Evolutionary conservation across 1,284 basidiomycete species (phyloP).

Genomic region (Ustilago shanxiensis): DNA sequence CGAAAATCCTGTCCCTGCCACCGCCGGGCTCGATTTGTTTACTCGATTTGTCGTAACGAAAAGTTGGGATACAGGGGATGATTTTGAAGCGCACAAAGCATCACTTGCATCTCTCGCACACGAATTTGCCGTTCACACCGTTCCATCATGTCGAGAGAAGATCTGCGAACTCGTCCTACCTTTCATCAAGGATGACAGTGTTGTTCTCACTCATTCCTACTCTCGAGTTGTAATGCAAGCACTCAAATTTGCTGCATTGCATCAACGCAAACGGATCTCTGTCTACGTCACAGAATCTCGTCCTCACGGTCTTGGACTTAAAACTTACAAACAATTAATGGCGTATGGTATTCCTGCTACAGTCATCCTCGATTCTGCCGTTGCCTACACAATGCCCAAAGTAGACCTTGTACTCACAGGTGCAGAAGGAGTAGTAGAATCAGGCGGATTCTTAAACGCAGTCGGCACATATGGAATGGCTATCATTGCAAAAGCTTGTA

Average conservation of each 20-base stretch:
- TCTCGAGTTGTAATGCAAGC: constrained; percentile 96
- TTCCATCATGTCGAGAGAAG: constrained; percentile 80
- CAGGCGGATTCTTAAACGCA: constrained; percentile 75
- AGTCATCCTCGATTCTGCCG: constrained; percentile 93
- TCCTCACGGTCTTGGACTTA: constrained; percentile 77
- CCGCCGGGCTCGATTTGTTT: constrained; percentile 90
- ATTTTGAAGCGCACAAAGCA: constrained; percentile 83
- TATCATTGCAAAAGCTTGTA: constrained; percentile 90
- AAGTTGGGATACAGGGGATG: constrained; percentile 83
- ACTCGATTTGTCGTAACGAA: constrained; percentile 87
- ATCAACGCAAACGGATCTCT: constrained; percentile 84
- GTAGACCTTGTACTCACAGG: constrained; percentile 95
- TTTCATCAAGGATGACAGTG: constrained; percentile 93
- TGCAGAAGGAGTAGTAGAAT: constrained; percentile 96
- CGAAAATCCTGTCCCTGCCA: constrained; percentile 84
- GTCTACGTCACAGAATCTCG: constrained; percentile 97
- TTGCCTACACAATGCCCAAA: constrained; percentile 95
- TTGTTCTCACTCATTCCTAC: constrained; percentile 91
- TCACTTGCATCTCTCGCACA: constrained; percentile 83
- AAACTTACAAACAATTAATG: constrained; percentile 62
- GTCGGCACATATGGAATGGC: constrained; percentile 97
- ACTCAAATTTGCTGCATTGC: constrained; percentile 82
- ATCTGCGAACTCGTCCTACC: constrained; percentile 89
- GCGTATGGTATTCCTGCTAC: constrained; percentile 92
- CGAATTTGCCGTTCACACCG: constrained; percentile 76